Evolutionary conservation across 257 asterid species (phyloP), one percentile per base, ranked within the genome.

Genomic region (Nicotiana undulata): DNA sequence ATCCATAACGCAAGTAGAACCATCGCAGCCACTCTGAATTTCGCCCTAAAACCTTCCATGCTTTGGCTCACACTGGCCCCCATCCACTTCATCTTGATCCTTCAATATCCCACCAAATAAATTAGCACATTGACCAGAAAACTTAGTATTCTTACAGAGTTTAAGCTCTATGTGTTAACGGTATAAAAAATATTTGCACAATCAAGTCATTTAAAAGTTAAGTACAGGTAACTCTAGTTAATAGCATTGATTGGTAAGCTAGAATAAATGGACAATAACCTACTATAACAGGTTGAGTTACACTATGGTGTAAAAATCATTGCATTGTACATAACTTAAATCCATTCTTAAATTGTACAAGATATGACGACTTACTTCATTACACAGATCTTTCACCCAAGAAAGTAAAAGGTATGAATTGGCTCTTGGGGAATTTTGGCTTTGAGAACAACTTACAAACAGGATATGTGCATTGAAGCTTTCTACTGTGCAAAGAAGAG

Each of bases 1-100:
- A 91, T 84, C 86, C 90, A 88, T 74, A 88, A 6, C 26, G 91
- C 87, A 79, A 91, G 44, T 18, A 84, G 15, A 84, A 92, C 92
- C 46, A 87, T 81, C 55, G 85, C 78, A 10, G 80, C 91, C 67
- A 92, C 88, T 88, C 92, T 80, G 61, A 86, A 51, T 82, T 88
- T 94, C 26, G 85, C 82, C 64, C 60, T 86, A 44, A 87, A 70
- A 80, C 81, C 87, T 83, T 85, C 79, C 92, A 87, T 86, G 34
- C 44, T 83, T 49, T 37, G 79, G 49, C 44, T 55, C 44, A 79
- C 53, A 17, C 34, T 46, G 1, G 37, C 60, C 6, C 16, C 60
- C 77, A 26, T 49, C 79, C 79, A 74, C 79, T 49, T 74, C 44
- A 74, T 49, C 17, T 74, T 74, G 61, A 49, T 74, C 79, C 44